These are phyloP conservation scores for Neostapfia colusana DNA, from an alignment of 176 grass and related monocot species.

Conservation along the genomic window DNA sequence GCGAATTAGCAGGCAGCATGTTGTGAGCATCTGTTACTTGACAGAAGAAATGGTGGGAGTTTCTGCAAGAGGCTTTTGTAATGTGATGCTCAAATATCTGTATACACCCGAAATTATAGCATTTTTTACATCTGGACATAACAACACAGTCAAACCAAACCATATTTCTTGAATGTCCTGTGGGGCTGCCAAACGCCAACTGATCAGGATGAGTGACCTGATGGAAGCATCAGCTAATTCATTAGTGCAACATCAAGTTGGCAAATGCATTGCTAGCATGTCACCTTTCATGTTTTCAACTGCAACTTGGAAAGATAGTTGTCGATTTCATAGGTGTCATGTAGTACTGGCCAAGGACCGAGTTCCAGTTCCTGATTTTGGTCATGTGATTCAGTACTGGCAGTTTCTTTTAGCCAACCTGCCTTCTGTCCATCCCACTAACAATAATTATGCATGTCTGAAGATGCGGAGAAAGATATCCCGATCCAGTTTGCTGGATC, in stretches of 20 bases:
- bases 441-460: neutral
- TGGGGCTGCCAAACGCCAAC: slow-evolving; percentile 28
- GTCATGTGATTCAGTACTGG: slow-evolving; percentile 37
- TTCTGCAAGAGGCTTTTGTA: neutral
- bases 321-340: slow-evolving; percentile 28
- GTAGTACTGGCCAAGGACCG: slow-evolving; percentile 7
- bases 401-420: slow-evolving; percentile 5
- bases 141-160: neutral
- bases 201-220: slow-evolving; percentile 18
- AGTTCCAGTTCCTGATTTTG: slow-evolving; percentile 29
- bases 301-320: slow-evolving; percentile 30
- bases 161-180: neutral
- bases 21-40: slow-evolving; percentile 13
- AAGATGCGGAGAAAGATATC: neutral
- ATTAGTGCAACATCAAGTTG: slow-evolving; percentile 29
- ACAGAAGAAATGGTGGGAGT: neutral
- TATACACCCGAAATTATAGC: neutral
- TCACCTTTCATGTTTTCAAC: slow-evolving; percentile 26
- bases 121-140: neutral
- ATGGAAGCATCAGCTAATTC: slow-evolving; percentile 16
- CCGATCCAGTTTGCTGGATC: neutral
- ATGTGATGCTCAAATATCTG: neutral
- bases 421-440: slow-evolving; percentile 25
- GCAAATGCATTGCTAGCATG: slow-evolving; percentile 32
- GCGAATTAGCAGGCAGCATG: slow-evolving; percentile 39